Percentiles rank a stretch among this genome's conserved stretches.
Conservation (phyloP, 176 grass and related monocot genomes). For the Tuctoria greenei region DNA sequence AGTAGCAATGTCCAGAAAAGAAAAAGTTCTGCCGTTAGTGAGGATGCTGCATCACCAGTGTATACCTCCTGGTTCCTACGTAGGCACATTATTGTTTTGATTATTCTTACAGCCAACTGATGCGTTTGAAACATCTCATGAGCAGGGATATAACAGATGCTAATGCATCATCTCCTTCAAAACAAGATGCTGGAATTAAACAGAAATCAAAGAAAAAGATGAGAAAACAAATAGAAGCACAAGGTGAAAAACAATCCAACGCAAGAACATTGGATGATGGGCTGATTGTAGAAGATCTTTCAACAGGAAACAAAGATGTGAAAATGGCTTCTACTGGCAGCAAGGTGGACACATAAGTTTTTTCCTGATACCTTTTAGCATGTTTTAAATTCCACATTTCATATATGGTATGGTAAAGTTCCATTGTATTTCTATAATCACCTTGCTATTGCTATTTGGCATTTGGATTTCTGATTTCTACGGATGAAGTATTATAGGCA, state of each 20-base stretch:
- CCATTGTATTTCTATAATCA: neutral
- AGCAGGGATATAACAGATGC: constrained; percentile 39
- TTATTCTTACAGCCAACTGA: neutral
- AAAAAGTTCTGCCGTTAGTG: constrained; percentile 34
- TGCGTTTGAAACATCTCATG: constrained; percentile 10
- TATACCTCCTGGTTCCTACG: constrained; percentile 34
- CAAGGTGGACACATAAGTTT: constrained; percentile 45
- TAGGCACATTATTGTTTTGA: neutral
- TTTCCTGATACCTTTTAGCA: constrained; percentile 5
- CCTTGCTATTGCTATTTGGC: neutral
- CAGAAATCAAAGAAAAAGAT: constrained; percentile 70
- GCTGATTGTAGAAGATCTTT: constrained; percentile 78
- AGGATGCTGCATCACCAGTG: constrained; percentile 37
- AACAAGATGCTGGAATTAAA: constrained; percentile 43
- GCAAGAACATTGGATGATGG: constrained; percentile 66
- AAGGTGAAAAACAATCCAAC: constrained; percentile 44
- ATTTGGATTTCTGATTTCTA: neutral
- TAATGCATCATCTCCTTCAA: constrained; percentile 24
- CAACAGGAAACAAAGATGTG: constrained; percentile 57
- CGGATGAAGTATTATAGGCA: neutral
- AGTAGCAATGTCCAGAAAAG: constrained; percentile 29
- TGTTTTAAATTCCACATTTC: constrained; percentile 26
- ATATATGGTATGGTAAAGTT: neutral
- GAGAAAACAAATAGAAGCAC: constrained; percentile 24
- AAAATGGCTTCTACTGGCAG: constrained; percentile 68